phyloP scores from a whole-genome alignment of 2,329 filamentous ascomycete genomes.

The Scolecobasidium constrictum region DNA sequence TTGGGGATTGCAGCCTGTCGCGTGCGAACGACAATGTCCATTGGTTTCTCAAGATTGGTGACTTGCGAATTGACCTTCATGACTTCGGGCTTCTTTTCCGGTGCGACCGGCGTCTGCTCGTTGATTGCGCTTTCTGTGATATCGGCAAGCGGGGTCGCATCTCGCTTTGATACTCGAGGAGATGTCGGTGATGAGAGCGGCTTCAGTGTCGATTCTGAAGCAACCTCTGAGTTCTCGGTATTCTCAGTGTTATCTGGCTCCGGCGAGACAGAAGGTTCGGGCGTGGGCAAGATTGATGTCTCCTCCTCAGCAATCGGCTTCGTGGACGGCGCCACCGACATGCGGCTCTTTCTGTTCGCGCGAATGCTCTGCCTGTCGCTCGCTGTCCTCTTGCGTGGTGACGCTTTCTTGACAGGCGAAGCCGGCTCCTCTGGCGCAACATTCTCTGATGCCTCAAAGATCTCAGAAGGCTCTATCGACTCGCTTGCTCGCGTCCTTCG shows the following conservation, averaged over 20 bases:
- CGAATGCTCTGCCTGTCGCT: constrained; percentile 47
- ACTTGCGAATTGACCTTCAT: constrained; percentile 68
- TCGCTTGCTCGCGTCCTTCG: constrained; percentile 38
- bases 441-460: constrained; percentile 44
- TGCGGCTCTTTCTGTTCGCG: constrained; percentile 28
- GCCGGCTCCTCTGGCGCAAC: constrained; percentile 37
- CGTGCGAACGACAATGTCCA: constrained; percentile 88
- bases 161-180: constrained; percentile 29
- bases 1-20: constrained; percentile 50
- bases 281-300: constrained; percentile 31
- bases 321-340: constrained; percentile 29
- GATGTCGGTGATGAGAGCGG: neutral
- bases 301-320: constrained; percentile 3
- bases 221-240: constrained; percentile 23
- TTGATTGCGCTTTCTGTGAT: constrained; percentile 61
- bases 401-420: constrained; percentile 45
- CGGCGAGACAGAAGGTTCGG: constrained; percentile 32
- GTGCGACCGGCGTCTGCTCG: constrained; percentile 33
- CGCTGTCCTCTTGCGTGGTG: constrained; percentile 50
- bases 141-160: constrained; percentile 55
- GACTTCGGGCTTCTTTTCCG: constrained; percentile 24
- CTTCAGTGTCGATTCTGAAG: neutral
- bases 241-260: constrained; percentile 17
- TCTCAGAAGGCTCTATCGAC: constrained; percentile 46
- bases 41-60: constrained; percentile 72